Conservation (phyloP, 1,284 basidiomycete species). For the Austroboletus niveus region DNA sequence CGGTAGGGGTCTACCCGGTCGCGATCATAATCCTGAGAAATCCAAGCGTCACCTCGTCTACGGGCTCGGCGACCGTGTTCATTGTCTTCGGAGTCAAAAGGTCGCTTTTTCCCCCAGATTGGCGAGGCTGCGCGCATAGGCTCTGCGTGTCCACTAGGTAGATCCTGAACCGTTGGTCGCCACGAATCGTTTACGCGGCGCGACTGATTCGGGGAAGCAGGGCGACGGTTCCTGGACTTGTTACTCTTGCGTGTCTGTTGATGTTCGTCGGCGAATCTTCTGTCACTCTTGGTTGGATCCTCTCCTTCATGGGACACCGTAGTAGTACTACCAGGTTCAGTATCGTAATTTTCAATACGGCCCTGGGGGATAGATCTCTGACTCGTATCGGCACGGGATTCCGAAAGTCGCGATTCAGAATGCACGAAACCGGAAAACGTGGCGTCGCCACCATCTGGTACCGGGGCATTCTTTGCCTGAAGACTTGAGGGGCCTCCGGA, state of each 20-base stretch:
- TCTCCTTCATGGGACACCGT: conserved; percentile 7
- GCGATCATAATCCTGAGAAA: conserved; percentile 13
- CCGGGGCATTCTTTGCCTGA: conserved; percentile 10
- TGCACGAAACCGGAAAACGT: conserved; percentile 8
- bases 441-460: conserved; percentile 2
- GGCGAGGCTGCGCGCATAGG: conserved; percentile 17
- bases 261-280: conserved; percentile 11
- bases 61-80: conserved; percentile 22
- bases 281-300: conserved; percentile 8
- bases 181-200: conserved; percentile 5
- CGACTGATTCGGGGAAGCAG: conserved; percentile 12
- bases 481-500: conserved; percentile 2
- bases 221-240: not conserved
- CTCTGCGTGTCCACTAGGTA: conserved; percentile 15
- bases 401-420: conserved; percentile 4
- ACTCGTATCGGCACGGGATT: not conserved
- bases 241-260: conserved; percentile 3
- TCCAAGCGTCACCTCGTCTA: conserved; percentile 24
- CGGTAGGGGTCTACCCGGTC: conserved; percentile 10
- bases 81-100: conserved; percentile 17
- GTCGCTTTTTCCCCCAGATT: conserved; percentile 21
- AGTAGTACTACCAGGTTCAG: conserved; percentile 8
- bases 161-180: conserved; percentile 2
- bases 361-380: conserved; percentile 2
- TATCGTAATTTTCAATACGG: not conserved